Evolutionary conservation across 108 stramenopile species (phyloP).

Genomic region (Pseudonitzschia multistriata): DNA sequence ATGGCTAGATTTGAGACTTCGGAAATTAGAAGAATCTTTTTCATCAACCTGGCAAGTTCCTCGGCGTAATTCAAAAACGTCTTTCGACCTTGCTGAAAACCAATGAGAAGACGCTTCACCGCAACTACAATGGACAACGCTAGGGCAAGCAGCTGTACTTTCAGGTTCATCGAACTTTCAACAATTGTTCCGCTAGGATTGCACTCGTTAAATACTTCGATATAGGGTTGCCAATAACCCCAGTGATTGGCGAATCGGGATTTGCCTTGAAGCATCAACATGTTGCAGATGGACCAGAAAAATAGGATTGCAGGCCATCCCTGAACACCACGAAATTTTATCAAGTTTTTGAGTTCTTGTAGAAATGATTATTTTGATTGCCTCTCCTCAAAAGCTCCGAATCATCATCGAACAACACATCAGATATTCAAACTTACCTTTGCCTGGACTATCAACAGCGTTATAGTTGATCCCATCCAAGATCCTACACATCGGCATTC

Average conservation of each 20-base stretch:
- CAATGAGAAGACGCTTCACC: slow-evolving; percentile 59
- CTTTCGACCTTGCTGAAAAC: slow-evolving; percentile 49
- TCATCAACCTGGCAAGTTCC: slow-evolving; percentile 49
- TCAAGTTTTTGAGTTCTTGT: background rate
- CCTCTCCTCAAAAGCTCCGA: background rate
- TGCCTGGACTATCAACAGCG: slow-evolving; percentile 12
- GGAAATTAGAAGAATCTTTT: slow-evolving; percentile 54
- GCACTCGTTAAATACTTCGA: slow-evolving; percentile 37
- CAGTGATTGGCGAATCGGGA: slow-evolving; percentile 24
- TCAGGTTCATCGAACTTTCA: slow-evolving; percentile 6
- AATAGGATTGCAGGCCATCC: slow-evolving; percentile 29
- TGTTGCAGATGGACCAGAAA: slow-evolving; percentile 28
- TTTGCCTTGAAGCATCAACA: slow-evolving; percentile 16
- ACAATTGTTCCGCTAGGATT: slow-evolving; percentile 43
- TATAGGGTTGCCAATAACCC: slow-evolving; percentile 27
- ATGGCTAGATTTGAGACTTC: slow-evolving; percentile 38
- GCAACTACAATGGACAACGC: slow-evolving; percentile 45
- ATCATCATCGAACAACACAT: background rate
- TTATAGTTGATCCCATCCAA: slow-evolving; percentile 14
- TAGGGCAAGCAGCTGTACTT: slow-evolving; percentile 43
- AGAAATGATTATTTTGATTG: background rate
- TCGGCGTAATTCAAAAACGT: slow-evolving; percentile 45
- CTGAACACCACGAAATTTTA: background rate
- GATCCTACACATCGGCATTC: slow-evolving; percentile 7
- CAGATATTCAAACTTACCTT: slow-evolving; percentile 2